These are phyloP conservation scores for Houttuynia cordata DNA, from an alignment of 164 flowering plant species.

Conservation along the genomic window DNA sequence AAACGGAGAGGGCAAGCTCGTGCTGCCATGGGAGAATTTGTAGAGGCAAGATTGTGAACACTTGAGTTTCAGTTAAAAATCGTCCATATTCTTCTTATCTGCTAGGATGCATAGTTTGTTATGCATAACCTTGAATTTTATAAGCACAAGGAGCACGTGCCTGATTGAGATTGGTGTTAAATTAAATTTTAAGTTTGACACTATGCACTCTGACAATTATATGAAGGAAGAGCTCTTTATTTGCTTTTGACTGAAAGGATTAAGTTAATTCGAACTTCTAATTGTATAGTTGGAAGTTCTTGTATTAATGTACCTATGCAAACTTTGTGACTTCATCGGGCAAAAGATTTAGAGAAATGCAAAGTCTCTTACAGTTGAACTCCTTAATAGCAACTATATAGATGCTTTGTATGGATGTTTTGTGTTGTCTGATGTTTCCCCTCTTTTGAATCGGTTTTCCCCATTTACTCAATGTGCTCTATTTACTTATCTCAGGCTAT, in stretches of 20 bases:
- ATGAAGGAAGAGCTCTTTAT: not conserved
- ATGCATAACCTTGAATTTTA: not conserved
- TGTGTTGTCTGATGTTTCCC: not conserved
- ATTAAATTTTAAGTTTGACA: no score
- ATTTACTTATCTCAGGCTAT: constrained; percentile 55
- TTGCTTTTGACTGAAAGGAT: no score
- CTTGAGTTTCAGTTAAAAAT: not conserved
- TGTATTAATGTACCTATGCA: no score
- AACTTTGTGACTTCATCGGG: no score
- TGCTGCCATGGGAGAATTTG: constrained; percentile 85
- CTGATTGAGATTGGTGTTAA: not conserved
- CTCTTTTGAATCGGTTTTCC: no score
- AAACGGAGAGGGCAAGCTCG: constrained; percentile 96
- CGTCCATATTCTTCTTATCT: not conserved
- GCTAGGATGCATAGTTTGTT: no score
- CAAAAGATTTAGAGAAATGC: no score
- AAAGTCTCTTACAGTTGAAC: no score
- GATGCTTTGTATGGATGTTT: no score
- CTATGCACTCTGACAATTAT: not conserved
- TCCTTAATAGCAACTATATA: no score
- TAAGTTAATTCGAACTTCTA: no score
- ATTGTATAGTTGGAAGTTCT: no score
- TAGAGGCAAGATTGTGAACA: constrained; percentile 37
- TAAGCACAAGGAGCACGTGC: not conserved
- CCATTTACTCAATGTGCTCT: constrained; percentile 1